Conservation (phyloP, 768 basidiomycete genomes). For the Scleroderma bovista region DNA sequence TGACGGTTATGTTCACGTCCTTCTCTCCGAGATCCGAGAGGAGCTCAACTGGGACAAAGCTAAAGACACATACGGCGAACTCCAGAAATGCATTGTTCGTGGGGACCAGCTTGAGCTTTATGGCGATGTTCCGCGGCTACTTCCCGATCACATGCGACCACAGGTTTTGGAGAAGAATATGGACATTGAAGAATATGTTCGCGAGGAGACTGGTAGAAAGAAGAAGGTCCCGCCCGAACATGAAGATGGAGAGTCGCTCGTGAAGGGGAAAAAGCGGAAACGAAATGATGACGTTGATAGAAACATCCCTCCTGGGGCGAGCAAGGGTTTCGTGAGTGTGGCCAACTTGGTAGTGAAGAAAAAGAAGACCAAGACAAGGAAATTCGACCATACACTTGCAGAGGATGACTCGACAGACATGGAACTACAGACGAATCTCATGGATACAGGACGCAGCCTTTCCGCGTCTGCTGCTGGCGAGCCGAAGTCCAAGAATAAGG, state of each 20-base stretch:
- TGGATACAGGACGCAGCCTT: slow-evolving; percentile 44
- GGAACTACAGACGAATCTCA: slow-evolving; percentile 57
- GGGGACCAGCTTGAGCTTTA: slow-evolving; percentile 89
- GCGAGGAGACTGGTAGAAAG: slow-evolving; percentile 40
- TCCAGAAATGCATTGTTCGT: slow-evolving; percentile 81
- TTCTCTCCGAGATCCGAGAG: slow-evolving; percentile 88
- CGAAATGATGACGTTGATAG: slow-evolving; percentile 59
- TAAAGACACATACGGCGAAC: slow-evolving; percentile 76
- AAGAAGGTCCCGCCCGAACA: slow-evolving; percentile 20
- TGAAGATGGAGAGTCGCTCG: slow-evolving; percentile 25
- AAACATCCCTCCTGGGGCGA: slow-evolving; percentile 73
- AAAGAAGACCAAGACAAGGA: slow-evolving; percentile 34
- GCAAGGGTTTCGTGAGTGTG: slow-evolving; percentile 66
- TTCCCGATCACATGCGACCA: slow-evolving; percentile 76
- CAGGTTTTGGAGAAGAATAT: slow-evolving; percentile 75
- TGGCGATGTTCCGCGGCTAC: slow-evolving; percentile 81
- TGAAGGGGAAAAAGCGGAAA: slow-evolving; percentile 55
- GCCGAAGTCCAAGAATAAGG: slow-evolving; percentile 30
- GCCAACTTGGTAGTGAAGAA: slow-evolving; percentile 55
- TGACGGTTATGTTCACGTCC: slow-evolving; percentile 82
- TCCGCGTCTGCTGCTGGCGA: slow-evolving; percentile 37
- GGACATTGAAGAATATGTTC: slow-evolving; percentile 71
- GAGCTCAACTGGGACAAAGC: slow-evolving; percentile 88
- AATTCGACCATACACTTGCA: slow-evolving; percentile 46
- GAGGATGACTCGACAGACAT: slow-evolving; percentile 65